Evolutionary conservation across 148 eudicot genomes (phyloP).

Genomic region (Nepenthes gracilis): DNA sequence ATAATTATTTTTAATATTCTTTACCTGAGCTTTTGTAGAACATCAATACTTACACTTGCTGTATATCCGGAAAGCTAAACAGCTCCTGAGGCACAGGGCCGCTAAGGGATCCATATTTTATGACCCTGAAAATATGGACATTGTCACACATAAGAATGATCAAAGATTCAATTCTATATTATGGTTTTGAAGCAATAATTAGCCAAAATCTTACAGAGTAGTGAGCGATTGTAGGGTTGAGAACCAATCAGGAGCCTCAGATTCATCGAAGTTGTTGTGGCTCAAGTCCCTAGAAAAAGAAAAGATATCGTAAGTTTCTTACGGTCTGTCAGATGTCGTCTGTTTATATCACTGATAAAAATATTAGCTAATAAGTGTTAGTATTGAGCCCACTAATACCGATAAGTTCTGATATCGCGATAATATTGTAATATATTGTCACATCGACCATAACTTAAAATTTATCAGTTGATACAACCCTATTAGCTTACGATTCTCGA

Average conservation of each 20-base stretch:
- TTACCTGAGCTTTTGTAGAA: background rate
- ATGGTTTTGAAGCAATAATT: background rate
- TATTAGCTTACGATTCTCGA: too few relatives aligned
- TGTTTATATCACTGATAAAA: background rate
- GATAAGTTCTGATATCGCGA: too few relatives aligned
- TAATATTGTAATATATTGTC: too few relatives aligned
- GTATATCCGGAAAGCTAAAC: slow-evolving; percentile 54
- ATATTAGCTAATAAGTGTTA: too few relatives aligned
- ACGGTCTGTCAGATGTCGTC: background rate
- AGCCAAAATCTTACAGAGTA: slow-evolving; percentile 55
- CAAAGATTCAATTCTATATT: background rate
- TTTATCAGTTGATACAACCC: too few relatives aligned
- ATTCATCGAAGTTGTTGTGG: slow-evolving; percentile 53
- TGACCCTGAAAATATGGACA: slow-evolving; percentile 31
- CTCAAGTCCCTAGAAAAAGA: slow-evolving; percentile 65
- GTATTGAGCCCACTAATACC: too few relatives aligned
- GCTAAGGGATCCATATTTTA: slow-evolving; percentile 58
- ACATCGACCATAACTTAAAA: too few relatives aligned
- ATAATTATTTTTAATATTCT: background rate
- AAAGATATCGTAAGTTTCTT: background rate
- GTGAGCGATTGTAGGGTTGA: slow-evolving; percentile 27
- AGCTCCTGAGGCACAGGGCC: slow-evolving; percentile 55
- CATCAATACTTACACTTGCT: slow-evolving; percentile 51
- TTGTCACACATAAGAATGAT: background rate
- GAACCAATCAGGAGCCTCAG: slow-evolving; percentile 83